Conservation (phyloP, 345 rosid species). For the Leavenworthia alabamica region DNA sequence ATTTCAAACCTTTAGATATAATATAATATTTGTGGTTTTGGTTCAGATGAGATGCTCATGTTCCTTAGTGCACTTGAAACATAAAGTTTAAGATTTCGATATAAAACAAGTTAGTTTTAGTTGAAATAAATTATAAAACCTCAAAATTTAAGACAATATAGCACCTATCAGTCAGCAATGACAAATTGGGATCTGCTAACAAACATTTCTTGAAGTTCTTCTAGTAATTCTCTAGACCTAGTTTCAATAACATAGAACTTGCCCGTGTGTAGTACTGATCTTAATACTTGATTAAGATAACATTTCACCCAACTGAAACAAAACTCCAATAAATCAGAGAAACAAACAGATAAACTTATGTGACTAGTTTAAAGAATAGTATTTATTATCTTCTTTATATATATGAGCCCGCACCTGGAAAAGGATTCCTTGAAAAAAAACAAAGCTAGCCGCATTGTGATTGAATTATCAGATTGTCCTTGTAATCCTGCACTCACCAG, state of each 20-base stretch:
- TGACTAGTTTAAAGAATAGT: constrained; percentile 16
- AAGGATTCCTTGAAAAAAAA: constrained; percentile 73
- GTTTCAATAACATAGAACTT: constrained; percentile 53
- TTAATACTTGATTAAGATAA: constrained; percentile 54
- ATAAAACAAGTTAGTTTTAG: not conserved
- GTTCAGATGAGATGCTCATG: constrained; percentile 87
- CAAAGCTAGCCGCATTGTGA: constrained; percentile 71
- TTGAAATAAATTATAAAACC: no score
- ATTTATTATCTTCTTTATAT: not conserved
- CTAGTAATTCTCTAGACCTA: constrained; percentile 85
- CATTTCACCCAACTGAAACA: constrained; percentile 64
- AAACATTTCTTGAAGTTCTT: constrained; percentile 87
- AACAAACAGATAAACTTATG: no score
- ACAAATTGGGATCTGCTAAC: constrained; percentile 71
- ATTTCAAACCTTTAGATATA: constrained; percentile 61
- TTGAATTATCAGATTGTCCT: constrained; percentile 62
- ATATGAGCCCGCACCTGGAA: constrained; percentile 53
- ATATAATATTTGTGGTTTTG: constrained; percentile 81
- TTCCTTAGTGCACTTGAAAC: constrained; percentile 77
- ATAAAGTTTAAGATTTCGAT: not conserved
- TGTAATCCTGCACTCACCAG: constrained; percentile 79
- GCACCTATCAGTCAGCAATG: constrained; percentile 87
- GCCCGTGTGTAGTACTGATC: constrained; percentile 50
- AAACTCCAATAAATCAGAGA: not conserved
- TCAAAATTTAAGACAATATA: not conserved